These are phyloP conservation scores for Talaromyces pinophilus DNA, from an alignment of 2,329 filamentous ascomycete species.

Conservation along the genomic window DNA sequence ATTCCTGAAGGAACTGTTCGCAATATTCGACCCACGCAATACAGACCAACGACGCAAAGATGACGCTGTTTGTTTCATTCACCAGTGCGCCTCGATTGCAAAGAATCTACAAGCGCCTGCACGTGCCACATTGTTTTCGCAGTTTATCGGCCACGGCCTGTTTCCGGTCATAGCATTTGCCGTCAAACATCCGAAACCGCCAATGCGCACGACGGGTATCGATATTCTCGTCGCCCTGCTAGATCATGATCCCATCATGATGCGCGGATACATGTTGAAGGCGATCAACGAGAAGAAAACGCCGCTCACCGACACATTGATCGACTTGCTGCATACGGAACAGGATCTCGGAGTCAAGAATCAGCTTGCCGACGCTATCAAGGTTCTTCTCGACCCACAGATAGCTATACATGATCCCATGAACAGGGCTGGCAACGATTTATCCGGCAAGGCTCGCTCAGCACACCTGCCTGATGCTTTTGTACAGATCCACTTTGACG, in stretches of 20 bases:
- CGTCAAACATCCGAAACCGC: conserved; percentile 78
- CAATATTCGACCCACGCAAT: conserved; percentile 71
- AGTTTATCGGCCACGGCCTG: conserved; percentile 84
- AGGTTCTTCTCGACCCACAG: conserved; percentile 81
- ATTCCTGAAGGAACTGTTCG: conserved; percentile 84
- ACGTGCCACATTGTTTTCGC: conserved; percentile 79
- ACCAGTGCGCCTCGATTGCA: conserved; percentile 90
- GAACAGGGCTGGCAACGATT: conserved; percentile 65
- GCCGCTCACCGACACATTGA: conserved; percentile 85
- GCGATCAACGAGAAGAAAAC: conserved; percentile 84
- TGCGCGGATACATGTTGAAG: conserved; percentile 88
- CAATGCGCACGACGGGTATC: conserved; percentile 85
- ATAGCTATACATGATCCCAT: conserved; percentile 61
- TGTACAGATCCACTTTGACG: conserved; percentile 84
- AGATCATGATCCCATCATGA: conserved; percentile 93
- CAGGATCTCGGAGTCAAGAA: conserved; percentile 92
- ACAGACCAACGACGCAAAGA: conserved; percentile 74
- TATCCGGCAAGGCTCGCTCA: conserved; percentile 62
- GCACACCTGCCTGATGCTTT: conserved; percentile 80
- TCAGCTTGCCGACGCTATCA: conserved; percentile 92
- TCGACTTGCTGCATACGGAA: conserved; percentile 87
- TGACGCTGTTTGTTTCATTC: conserved; percentile 92
- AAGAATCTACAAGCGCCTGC: conserved; percentile 89
- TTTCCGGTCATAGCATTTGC: conserved; percentile 90
- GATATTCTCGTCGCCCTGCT: conserved; percentile 93